These are phyloP conservation scores for Tricholoma hemisulphureum DNA, from an alignment of 768 basidiomycete genomes.

Conservation along the genomic window DNA sequence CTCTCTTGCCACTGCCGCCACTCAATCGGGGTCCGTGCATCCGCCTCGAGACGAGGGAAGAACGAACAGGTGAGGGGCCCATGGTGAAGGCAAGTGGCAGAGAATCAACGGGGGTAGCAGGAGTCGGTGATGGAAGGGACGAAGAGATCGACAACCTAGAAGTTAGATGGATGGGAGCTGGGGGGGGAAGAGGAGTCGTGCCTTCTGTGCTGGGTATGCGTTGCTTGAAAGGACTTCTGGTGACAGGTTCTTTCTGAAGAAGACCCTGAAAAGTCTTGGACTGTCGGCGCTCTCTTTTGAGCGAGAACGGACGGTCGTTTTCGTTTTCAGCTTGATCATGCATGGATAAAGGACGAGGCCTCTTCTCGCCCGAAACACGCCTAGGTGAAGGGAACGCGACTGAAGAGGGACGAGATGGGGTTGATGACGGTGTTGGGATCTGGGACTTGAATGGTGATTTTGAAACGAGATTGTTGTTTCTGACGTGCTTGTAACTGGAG, in stretches of 20 bases:
- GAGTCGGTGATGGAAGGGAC: slow-evolving; percentile 6
- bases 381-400: slow-evolving; percentile 38
- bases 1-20: slow-evolving; percentile 43
- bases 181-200: slow-evolving; percentile 17
- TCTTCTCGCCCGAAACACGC: slow-evolving; percentile 75
- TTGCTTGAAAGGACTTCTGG: slow-evolving; percentile 76
- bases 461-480: slow-evolving; percentile 74
- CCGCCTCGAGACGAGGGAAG: slow-evolving; percentile 68
- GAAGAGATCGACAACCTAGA: slow-evolving; percentile 12
- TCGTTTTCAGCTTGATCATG: slow-evolving; percentile 64
- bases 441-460: slow-evolving; percentile 84
- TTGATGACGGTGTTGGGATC: slow-evolving; percentile 50
- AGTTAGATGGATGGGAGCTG: slow-evolving; percentile 19
- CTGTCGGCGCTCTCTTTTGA: slow-evolving; percentile 72
- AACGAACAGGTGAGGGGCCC: slow-evolving; percentile 54
- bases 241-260: slow-evolving; percentile 72
- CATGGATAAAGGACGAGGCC: slow-evolving; percentile 70
- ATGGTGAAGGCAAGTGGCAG: slow-evolving; percentile 26
- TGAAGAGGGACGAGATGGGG: slow-evolving; percentile 29
- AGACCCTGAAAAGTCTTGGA: slow-evolving; percentile 74
- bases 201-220: slow-evolving; percentile 25
- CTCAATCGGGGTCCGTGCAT: slow-evolving; percentile 74
- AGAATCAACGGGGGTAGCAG: slow-evolving; percentile 20
- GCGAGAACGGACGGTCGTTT: slow-evolving; percentile 68
- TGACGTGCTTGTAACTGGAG: slow-evolving; percentile 77